Evolutionary conservation across 2,329 filamentous ascomycete species (phyloP).

Genomic region (Cladosporium phlei): DNA sequence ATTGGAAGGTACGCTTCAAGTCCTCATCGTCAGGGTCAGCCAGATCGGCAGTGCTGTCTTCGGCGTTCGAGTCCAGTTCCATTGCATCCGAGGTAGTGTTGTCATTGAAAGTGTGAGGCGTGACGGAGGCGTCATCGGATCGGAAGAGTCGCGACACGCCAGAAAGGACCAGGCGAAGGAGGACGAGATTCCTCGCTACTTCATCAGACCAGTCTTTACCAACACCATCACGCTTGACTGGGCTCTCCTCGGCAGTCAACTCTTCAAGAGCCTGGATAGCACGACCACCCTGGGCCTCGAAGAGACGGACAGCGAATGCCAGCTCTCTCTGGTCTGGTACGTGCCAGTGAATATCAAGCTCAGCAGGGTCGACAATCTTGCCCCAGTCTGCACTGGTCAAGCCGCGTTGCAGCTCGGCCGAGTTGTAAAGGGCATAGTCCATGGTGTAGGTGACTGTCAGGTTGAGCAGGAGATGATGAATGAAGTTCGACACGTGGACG

Average conservation of each 20-base stretch:
- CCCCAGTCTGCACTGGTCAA: slow-evolving; percentile 81
- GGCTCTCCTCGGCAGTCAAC: slow-evolving; percentile 75
- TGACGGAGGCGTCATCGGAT: slow-evolving; percentile 46
- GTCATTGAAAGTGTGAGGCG: slow-evolving; percentile 38
- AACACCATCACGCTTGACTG: slow-evolving; percentile 84
- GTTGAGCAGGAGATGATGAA: slow-evolving; percentile 92
- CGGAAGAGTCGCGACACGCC: slow-evolving; percentile 89
- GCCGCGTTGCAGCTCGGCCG: slow-evolving; percentile 64
- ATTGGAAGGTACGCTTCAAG: slow-evolving; percentile 79
- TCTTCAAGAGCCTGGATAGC: slow-evolving; percentile 70
- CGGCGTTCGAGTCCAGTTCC: slow-evolving; percentile 21
- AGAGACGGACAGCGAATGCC: slow-evolving; percentile 82
- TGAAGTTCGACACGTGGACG: slow-evolving; percentile 94
- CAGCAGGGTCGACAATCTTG: slow-evolving; percentile 64
- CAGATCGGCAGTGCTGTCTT: slow-evolving; percentile 47
- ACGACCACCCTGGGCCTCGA: slow-evolving; percentile 73
- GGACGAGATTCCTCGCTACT: slow-evolving; percentile 80
- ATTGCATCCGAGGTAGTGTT: slow-evolving; percentile 48
- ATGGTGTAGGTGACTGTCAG: slow-evolving; percentile 90
- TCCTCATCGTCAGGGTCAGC: slow-evolving; percentile 74
- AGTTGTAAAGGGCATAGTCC: slow-evolving; percentile 83
- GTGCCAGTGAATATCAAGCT: slow-evolving; percentile 88
- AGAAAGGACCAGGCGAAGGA: slow-evolving; percentile 82
- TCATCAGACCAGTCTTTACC: slow-evolving; percentile 99
- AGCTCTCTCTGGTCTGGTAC: slow-evolving; percentile 74